Base-by-base conservation (phyloP, 192 early-diverging fungal species). In the Rhizoclosmatium globosum region DNA sequence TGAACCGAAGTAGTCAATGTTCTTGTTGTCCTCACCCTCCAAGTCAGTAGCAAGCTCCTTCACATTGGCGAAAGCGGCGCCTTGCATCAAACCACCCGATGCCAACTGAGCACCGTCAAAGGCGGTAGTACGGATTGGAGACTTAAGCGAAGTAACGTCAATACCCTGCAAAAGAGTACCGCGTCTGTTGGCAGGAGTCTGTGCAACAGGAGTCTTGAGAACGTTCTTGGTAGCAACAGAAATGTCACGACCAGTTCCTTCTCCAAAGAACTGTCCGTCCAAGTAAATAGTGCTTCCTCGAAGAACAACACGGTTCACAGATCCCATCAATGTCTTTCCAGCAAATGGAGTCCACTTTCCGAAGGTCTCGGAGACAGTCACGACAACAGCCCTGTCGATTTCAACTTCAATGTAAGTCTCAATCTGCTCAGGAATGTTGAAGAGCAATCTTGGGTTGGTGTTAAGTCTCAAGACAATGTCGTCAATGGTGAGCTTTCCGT, bases 321-420 rank as follows among this genome's bases (percentile, higher is more conserved):
- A 90, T 11, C 95, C 96, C 13, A 46, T 47, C 17, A 95, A 74
- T 0, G 83, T 81, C 79, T 88, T 86, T 41, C 87, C 91, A 61
- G 85, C 81, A 44, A 95, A 87, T 17, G 94, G 90, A 41, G 87
- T 85, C 90, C 90, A n/a, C 92, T 64, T 62, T n/a, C 74, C 82
- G 47, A 74, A 65, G 53, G 77, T 82, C 19, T 73, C 59, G 17
- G 15, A 59, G 3, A 67, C 69, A 43, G 89, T 76, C 9, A 83
- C 70, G 17, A 81, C 84, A 47, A 87, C 15, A 46, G 69, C 80
- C 23, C 95, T 91, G 78, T 96, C 96, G 72, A 95, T 85, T 82
- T 98, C 95, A 64, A 98, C 90, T 87, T 99, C 97, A 41, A 99
- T 88, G 61, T 95, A 97, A 13, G 97, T 98, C 75, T 98, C 96